These are phyloP conservation scores for Agapanthus africanus DNA, from an alignment of 106 monocot species.

Conservation along the genomic window DNA sequence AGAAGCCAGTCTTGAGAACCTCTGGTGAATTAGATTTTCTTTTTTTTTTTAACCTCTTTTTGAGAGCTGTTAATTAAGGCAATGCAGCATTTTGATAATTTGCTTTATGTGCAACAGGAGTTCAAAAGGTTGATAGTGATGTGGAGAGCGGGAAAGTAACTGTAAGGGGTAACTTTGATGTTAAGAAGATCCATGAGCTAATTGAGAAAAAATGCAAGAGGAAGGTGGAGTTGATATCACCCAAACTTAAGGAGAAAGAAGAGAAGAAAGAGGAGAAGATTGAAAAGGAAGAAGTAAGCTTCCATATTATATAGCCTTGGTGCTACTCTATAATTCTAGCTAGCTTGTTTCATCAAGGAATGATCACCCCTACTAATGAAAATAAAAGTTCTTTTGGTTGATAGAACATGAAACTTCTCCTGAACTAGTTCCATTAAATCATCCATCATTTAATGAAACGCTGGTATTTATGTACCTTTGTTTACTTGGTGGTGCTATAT, in stretches of 20 bases:
- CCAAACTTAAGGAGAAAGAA: constrained; percentile 42
- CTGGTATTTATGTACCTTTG: no score
- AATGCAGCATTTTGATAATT: no score
- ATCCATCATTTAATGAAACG: no score
- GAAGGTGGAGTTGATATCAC: constrained; percentile 58
- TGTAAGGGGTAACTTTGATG: constrained; percentile 57
- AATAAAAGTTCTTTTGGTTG: no score
- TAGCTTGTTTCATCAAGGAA: no score
- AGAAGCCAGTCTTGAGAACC: constrained; percentile 31
- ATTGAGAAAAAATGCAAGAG: constrained; percentile 42
- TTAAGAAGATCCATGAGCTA: constrained; percentile 39
- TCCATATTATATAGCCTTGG: background rate
- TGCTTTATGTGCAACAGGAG: constrained; percentile 35
- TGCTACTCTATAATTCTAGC: background rate
- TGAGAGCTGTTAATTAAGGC: background rate
- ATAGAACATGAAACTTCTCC: no score
- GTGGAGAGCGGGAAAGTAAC: constrained; percentile 44
- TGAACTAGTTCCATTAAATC: no score
- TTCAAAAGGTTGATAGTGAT: constrained; percentile 60
- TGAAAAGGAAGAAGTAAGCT: constrained; percentile 55
- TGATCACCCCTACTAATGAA: no score
- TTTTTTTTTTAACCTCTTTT: background rate
- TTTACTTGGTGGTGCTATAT: no score
- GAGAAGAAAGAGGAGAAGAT: constrained; percentile 21
- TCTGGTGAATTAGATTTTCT: constrained; percentile 21